phyloP scores from a whole-genome alignment of 352 stramenopile genomes.

The Globisporangium uncinulatum region DNA sequence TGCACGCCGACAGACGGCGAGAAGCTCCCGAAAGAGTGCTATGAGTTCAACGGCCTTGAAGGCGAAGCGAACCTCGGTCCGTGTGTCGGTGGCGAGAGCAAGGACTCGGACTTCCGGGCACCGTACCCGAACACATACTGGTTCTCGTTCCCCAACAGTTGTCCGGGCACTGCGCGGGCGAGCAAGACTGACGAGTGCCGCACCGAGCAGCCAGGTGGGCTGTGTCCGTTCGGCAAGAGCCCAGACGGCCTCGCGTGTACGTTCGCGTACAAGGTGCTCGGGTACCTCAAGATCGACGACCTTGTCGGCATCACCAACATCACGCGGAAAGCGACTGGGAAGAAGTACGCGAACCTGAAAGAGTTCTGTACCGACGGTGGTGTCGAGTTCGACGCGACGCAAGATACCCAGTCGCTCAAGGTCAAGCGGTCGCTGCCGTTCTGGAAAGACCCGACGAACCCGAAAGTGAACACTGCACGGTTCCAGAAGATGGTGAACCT shows the following conservation, averaged over 20 bases:
- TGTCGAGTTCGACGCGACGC: constrained; percentile 42
- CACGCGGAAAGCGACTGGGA: constrained; percentile 13
- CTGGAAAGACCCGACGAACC: constrained; percentile 45
- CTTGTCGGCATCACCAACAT: constrained; percentile 55
- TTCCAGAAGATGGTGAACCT: constrained; percentile 42
- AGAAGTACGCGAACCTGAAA: constrained; percentile 26
- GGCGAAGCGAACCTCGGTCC: constrained; percentile 19
- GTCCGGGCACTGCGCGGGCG: not conserved
- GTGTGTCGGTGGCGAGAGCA: constrained; percentile 7
- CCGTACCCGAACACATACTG: constrained; percentile 29
- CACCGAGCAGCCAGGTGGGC: constrained; percentile 17
- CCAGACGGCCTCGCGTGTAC: constrained; percentile 49
- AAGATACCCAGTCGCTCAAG: constrained; percentile 23
- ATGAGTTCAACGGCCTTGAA: constrained; percentile 17
- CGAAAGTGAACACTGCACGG: constrained; percentile 38
- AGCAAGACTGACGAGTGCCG: constrained; percentile 14
- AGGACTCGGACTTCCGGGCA: constrained; percentile 17
- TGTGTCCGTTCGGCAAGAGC: constrained; percentile 35
- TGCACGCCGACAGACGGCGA: constrained; percentile 16
- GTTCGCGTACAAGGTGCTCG: constrained; percentile 53
- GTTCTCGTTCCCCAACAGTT: constrained; percentile 37
- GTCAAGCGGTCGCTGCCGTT: constrained; percentile 45
- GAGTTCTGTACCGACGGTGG: constrained; percentile 44
- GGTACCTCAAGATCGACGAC: constrained; percentile 51
- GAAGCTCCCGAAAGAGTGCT: constrained; percentile 17